Base-by-base conservation (phyloP, 768 basidiomycete species). In the Boletus pseudopeckii region DNA sequence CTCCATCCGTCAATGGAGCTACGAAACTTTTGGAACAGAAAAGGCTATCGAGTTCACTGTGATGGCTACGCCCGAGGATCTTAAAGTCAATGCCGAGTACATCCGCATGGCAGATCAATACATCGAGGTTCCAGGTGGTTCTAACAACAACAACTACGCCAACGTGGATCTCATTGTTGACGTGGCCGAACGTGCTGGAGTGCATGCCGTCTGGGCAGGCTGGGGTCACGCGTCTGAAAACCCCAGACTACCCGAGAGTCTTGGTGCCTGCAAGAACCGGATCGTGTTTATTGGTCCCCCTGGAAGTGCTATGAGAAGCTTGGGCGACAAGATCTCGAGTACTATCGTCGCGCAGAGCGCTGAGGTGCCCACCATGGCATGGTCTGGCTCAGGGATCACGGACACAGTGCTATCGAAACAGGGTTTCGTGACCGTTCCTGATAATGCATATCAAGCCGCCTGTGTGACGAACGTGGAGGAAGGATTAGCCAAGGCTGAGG, bases 171-270 rank as follows among this genome's bases (percentile, higher is more conserved):
- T 97, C 66, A 98, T 99, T 65, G 91, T 98, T 54, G 97, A 99
- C 68, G 85, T 99, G 53, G 97, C 97, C 40, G 95, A 99, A 74
- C 87, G 97, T 60, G 82, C 93, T 20, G 97, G 94, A 32, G 97
- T 98, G 1, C 97, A 99, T 66, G 97, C 97, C 41, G 97, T 99
- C 24, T 99, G 97, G 97, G 97, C 97, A 34, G 97, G 97, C 53
- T 99, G 97, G 97, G 97, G 97, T 46, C 97, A 99, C 72, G 97
- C 97, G 26, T 98, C 97, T 3, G 97, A 99, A 72, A 99, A 99
- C 72, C 97, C 97, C 1, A 86, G 94, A 50, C 75, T 99, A 20
- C 97, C 97, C 1, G 97, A 99, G 71, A 89, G 88, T 55, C 83
- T 99, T 39, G 84, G 89, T 32, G 87, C 92, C 4, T 92, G 86